Base-by-base conservation (phyloP, 2,329 filamentous ascomycete genomes). In the Paecilomyces sp. region DNA sequence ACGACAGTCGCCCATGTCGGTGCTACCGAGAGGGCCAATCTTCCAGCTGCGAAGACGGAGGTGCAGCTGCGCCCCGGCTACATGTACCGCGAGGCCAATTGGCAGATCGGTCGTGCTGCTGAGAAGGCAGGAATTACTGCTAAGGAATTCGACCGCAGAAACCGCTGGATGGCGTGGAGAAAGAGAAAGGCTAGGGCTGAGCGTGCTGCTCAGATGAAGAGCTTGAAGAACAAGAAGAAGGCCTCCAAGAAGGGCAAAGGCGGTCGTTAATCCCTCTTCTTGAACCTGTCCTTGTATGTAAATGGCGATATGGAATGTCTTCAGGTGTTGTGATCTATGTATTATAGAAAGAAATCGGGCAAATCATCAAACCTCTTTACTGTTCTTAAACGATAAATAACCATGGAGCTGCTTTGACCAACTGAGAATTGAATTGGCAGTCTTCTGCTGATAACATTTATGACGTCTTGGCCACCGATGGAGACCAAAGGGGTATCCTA, bases 131-230 rank as follows among this genome's bases (percentile, higher is more conserved):
- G 82, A 25, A 78, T 86, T 57, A 78, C 78, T 63, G 85, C 86
- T 5, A 76, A 76, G 70, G 66, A 78, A 52, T 87, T 83, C 69
- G 79, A 83, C 61, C 81, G 80, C 12, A 80, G 82, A 47, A 84
- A 87, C 68, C 77, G 85, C 56, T 89, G 83, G 79, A 74, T 82
- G 67, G 87, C 87, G 13, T 89, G 87, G 87, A 80, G 83, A 70
- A 88, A 85, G 79, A 77, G 79, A 58, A 73, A 73, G 59, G 78
- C 78, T 63, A 79, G 81, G 69, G 79, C 78, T 64, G 76, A 79
- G 67, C 76, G 73, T 64, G 79, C 75, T 70, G 78, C 77, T 54
- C 82, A 84, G 74, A 81, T 80, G 76, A 83, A 79, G 73, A 79
- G 80, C 61, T 68, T 83, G 74, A 79, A 77, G 61, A 76, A 76